Conservation (phyloP, 139 green algal genomes). For the Coelastrella sp. region DNA sequence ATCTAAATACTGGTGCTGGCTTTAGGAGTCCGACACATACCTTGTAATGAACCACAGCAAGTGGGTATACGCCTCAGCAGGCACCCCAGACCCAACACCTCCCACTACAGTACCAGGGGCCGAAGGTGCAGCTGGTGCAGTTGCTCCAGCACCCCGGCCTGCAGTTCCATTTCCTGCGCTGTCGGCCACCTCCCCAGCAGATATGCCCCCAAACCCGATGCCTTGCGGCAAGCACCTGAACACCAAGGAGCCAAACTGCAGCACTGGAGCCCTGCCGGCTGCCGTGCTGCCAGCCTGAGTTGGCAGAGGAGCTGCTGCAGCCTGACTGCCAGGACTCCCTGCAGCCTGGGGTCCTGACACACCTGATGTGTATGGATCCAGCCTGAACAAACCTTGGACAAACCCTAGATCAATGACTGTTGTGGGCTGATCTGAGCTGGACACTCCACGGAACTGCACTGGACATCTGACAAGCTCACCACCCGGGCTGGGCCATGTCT, state of each 20-base stretch:
- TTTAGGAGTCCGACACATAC: background rate
- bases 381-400: background rate
- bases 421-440: background rate
- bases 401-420: background rate
- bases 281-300: background rate
- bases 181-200: background rate
- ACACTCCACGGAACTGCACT: background rate
- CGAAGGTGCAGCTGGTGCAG: background rate
- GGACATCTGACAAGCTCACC: constrained; percentile 7
- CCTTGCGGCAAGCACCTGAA: constrained; percentile 2
- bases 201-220: background rate
- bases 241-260: background rate
- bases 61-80: constrained; percentile 12
- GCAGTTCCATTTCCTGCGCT: background rate
- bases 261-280: background rate
- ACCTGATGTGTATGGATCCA: background rate
- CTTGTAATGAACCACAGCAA: constrained; percentile 31
- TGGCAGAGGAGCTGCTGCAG: background rate
- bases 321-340: background rate
- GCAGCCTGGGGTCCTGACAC: background rate
- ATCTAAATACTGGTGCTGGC: too few relatives aligned
- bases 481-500: background rate
- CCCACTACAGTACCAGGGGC: too few relatives aligned
- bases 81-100: background rate
- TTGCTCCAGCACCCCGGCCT: background rate